Percentiles rank a stretch among this genome's conserved stretches.
Evolutionary conservation across 1,284 basidiomycete genomes (phyloP).

Genomic region (Ustilago bromivora): DNA sequence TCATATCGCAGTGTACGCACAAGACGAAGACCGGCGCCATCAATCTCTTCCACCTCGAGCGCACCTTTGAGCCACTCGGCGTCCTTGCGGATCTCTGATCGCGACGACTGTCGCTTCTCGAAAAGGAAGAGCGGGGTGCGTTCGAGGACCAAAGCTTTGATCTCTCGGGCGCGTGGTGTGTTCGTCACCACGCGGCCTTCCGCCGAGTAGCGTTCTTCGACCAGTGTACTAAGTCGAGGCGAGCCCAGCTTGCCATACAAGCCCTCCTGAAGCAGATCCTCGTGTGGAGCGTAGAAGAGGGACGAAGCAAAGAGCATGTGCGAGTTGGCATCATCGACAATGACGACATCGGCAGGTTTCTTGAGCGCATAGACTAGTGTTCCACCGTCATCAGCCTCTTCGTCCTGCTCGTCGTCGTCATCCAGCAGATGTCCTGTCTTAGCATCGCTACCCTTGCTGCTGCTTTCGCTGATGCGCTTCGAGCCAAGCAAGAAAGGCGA

Average conservation of each 20-base stretch:
- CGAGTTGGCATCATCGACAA: conserved; percentile 68
- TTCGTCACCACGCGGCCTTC: conserved; percentile 70
- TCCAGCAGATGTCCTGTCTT: conserved; percentile 42
- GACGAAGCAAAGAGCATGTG: conserved; percentile 68
- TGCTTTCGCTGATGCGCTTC: conserved; percentile 72
- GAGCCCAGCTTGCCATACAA: conserved; percentile 73
- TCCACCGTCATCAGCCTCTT: conserved; percentile 64
- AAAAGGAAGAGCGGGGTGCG: conserved; percentile 90
- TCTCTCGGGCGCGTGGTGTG: conserved; percentile 54
- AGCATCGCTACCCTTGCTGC: conserved; percentile 2
- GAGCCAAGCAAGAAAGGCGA: conserved; percentile 81
- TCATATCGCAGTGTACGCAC: conserved; percentile 61
- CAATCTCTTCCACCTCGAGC: conserved; percentile 72
- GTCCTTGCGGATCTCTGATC: conserved; percentile 76
- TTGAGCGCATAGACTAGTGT: conserved; percentile 66
- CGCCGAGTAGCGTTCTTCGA: conserved; percentile 81
- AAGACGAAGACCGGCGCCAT: conserved; percentile 58
- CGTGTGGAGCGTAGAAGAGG: conserved; percentile 84
- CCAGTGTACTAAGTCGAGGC: conserved; percentile 77
- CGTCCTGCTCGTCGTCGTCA: conserved; percentile 53
- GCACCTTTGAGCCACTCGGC: conserved; percentile 79
- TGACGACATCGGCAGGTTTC: conserved; percentile 65
- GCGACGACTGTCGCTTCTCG: conserved; percentile 78
- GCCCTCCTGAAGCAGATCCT: conserved; percentile 79
- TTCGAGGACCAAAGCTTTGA: conserved; percentile 77